Percentiles rank a stretch among this genome's conserved stretches.
Conservation (phyloP, 228 moss, liverwort and hornwort genomes). For the Sphagnum magellanicum region DNA sequence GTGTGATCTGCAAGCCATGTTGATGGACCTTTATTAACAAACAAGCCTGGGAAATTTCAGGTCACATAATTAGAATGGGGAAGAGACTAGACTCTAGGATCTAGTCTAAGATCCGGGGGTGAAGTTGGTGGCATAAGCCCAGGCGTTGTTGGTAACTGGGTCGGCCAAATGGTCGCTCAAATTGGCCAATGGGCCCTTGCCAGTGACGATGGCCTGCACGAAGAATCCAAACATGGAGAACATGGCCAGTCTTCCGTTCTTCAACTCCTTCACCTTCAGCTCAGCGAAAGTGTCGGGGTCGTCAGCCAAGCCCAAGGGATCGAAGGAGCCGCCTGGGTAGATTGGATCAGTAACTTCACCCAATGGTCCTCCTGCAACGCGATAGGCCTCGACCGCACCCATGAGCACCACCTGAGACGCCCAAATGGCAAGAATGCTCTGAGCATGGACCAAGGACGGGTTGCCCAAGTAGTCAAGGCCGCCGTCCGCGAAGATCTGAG, state of each 20-base stretch:
- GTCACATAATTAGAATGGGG: too few species aligned
- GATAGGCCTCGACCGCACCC: conserved; percentile 18
- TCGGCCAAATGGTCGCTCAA: conserved; percentile 13
- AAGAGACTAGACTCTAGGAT: too few species aligned
- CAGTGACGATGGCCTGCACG: conserved; percentile 19
- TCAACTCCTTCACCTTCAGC: conserved; percentile 19
- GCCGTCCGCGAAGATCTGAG: conserved; percentile 27
- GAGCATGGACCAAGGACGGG: conserved; percentile 11
- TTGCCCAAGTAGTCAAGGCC: conserved; percentile 26
- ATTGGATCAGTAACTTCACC: conserved; percentile 33
- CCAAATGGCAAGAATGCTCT: conserved; percentile 47
- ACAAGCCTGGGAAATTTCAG: too few species aligned
- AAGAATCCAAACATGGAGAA: conserved; percentile 18
- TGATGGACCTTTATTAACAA: too few species aligned
- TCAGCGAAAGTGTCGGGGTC: conserved; percentile 23
- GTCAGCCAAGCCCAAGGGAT: conserved; percentile 19
- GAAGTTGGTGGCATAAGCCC: conserved; percentile 21
- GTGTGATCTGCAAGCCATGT: too few species aligned
- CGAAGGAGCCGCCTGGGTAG: conserved; percentile 22
- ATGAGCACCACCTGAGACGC: conserved; percentile 16
- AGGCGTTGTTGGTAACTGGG: conserved; percentile 18
- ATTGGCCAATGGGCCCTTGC: conserved; percentile 16
- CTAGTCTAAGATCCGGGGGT: conserved; percentile 13
- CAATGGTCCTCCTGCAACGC: conserved; percentile 24
- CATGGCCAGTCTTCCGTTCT: conserved; percentile 15